These are phyloP conservation scores for Flaveria robusta DNA, from an alignment of 129 eudicot genomes.

Conservation along the genomic window DNA sequence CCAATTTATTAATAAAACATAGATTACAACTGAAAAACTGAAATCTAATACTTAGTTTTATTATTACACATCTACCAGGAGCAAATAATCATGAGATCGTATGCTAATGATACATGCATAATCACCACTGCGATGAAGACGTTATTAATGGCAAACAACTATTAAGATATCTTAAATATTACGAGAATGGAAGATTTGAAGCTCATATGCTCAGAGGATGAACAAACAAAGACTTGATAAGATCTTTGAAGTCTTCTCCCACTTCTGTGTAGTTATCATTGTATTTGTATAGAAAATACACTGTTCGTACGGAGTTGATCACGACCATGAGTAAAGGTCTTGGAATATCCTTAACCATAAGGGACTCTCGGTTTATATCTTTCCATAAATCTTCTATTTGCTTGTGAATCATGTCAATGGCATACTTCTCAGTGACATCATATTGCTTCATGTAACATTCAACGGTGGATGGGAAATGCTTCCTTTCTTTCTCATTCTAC, in stretches of 20 bases:
- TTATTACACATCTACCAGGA: not conserved
- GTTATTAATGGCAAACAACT: not conserved
- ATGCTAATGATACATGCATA: not conserved
- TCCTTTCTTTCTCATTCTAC: not conserved
- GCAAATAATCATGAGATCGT: not conserved
- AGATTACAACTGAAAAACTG: not conserved
- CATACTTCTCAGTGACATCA: not conserved
- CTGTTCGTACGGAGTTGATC: not conserved
- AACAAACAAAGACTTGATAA: not conserved
- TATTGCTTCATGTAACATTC: not conserved
- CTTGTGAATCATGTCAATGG: not conserved
- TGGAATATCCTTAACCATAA: not conserved
- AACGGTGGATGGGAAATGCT: not conserved
- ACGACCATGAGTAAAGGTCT: not conserved
- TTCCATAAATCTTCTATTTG: not conserved
- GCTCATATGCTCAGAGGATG: not conserved
- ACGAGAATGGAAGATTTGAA: too few species aligned
- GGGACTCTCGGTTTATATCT: not conserved
- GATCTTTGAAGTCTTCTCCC: not conserved
- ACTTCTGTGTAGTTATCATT: not conserved
- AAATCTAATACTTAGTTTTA: not conserved
- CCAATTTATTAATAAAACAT: not conserved
- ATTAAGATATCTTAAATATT: too few species aligned
- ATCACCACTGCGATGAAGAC: not conserved
- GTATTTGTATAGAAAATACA: not conserved